Conservation (phyloP, 495 filamentous ascomycete species). For the Talaromyces ruber region DNA sequence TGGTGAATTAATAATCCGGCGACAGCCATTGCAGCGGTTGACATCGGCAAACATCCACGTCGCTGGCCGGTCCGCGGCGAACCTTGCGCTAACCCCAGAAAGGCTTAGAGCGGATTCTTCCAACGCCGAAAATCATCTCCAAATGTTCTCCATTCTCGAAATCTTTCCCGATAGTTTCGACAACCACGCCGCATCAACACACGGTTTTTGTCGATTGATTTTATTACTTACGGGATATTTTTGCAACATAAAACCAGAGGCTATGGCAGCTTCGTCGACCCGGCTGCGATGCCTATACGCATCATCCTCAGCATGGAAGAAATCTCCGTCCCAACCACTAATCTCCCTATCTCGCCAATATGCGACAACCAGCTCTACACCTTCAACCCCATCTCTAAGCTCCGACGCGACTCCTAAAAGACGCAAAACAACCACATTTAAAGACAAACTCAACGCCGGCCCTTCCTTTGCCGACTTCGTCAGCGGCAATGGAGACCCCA, state of each 20-base stretch:
- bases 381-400: conserved; percentile 21
- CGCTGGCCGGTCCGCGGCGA: background rate
- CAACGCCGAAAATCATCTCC: background rate
- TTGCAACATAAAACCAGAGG: background rate
- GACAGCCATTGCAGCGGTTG: background rate
- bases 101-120: background rate
- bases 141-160: conserved; percentile 4
- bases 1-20: background rate
- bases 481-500: conserved; percentile 25
- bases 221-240: background rate
- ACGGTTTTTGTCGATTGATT: background rate
- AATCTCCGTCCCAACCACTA: conserved; percentile 10
- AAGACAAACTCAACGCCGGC: conserved; percentile 69
- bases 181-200: conserved; percentile 1
- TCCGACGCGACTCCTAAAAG: conserved; percentile 21
- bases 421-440: conserved; percentile 62
- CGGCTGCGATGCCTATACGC: conserved; percentile 28
- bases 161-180: conserved; percentile 3
- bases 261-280: conserved; percentile 29
- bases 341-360: conserved; percentile 24
- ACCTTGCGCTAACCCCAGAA: background rate
- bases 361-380: conserved; percentile 27
- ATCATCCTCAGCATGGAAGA: conserved; percentile 14
- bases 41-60: background rate
- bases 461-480: conserved; percentile 85